These are phyloP conservation scores for Exophiala dermatitidis DNA, from an alignment of 2,329 filamentous ascomycete genomes.

Conservation along the genomic window DNA sequence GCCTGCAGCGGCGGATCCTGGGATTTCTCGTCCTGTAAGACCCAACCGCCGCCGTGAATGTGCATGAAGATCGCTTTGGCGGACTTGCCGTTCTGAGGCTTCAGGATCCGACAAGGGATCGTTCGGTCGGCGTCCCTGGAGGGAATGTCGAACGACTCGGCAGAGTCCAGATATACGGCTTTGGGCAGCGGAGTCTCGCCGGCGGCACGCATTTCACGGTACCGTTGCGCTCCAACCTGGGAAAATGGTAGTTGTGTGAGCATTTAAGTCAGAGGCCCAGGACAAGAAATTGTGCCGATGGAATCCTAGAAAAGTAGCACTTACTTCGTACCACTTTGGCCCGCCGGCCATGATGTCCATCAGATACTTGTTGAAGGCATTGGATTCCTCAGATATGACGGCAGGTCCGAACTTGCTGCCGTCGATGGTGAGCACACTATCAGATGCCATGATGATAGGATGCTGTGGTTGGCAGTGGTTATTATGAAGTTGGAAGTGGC, in stretches of 20 bases:
- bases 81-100: slow-evolving; percentile 40
- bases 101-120: slow-evolving; percentile 49
- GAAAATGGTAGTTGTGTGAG: slow-evolving; percentile 6
- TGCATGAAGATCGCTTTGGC: slow-evolving; percentile 46
- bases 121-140: slow-evolving; percentile 46
- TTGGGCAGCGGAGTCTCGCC: slow-evolving; percentile 48
- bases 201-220: slow-evolving; percentile 47
- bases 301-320: background rate
- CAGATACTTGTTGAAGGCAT: slow-evolving; percentile 24
- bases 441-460: slow-evolving; percentile 4
- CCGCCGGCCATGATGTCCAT: slow-evolving; percentile 35
- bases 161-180: slow-evolving; percentile 42
- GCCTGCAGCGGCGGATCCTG: slow-evolving; percentile 45
- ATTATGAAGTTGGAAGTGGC: no score
- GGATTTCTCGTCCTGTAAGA: slow-evolving; percentile 31
- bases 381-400: slow-evolving; percentile 22
- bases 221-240: slow-evolving; percentile 48
- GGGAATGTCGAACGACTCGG: slow-evolving; percentile 43
- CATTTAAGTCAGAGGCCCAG: background rate
- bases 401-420: slow-evolving; percentile 17
- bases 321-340: slow-evolving; percentile 48
- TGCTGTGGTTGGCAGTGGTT: no score
- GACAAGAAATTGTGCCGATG: background rate
- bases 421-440: slow-evolving; percentile 17
- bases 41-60: slow-evolving; percentile 49